Conservation (phyloP, 2,329 filamentous ascomycete species). For the Kalaharituber pfeilii region DNA sequence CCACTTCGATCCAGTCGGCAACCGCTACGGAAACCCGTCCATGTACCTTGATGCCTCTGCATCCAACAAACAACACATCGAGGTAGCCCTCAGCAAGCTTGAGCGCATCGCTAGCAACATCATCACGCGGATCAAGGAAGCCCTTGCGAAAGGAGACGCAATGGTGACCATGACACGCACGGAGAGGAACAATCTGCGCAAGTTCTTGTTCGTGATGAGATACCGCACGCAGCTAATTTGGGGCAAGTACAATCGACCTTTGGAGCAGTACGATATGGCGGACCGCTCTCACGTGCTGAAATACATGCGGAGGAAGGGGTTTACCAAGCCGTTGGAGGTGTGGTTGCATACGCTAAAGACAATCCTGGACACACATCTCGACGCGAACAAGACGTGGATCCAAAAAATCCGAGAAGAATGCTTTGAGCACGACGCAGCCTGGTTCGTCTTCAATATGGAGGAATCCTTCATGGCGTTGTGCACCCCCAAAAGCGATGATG, state of each 20-base stretch:
- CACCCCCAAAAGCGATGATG: neutral
- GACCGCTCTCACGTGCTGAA: neutral
- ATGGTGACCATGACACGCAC: constrained; percentile 1
- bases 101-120: neutral
- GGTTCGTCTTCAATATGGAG: constrained; percentile 5
- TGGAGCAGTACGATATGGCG: neutral
- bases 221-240: constrained; percentile 5
- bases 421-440: constrained; percentile 3
- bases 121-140: neutral
- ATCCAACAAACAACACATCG: constrained; percentile 4
- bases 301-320: neutral
- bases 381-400: constrained; percentile 1
- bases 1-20: neutral
- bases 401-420: neutral
- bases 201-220: constrained; percentile 11
- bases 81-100: constrained; percentile 2
- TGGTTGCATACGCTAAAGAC: constrained; percentile 6
- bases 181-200: constrained; percentile 6
- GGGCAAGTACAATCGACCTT: constrained; percentile 1
- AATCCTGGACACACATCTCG: constrained; percentile 4
- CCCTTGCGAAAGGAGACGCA: neutral
- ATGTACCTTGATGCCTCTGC: constrained; percentile 7
- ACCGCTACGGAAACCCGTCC: constrained; percentile 2
- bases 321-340: constrained; percentile 4
- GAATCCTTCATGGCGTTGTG: constrained; percentile 4